Conservation (phyloP, 148 eudicot species). For the Cornus controversa region DNA sequence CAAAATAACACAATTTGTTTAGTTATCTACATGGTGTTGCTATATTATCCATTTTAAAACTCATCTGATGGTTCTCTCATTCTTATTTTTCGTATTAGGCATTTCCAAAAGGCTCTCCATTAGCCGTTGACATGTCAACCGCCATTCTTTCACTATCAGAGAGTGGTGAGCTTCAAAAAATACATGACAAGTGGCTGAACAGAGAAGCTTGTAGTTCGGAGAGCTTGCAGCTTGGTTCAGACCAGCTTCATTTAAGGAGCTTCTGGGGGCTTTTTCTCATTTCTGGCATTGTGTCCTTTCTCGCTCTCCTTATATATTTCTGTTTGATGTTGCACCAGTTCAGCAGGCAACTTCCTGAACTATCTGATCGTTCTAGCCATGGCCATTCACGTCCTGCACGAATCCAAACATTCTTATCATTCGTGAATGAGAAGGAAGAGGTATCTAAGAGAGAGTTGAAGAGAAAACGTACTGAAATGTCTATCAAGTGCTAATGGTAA, state of each 20-base stretch:
- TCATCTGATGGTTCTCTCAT: too few species aligned
- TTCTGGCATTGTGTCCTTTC: not conserved
- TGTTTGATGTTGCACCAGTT: not conserved
- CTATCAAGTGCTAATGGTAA: not conserved
- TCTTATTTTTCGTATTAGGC: constrained; percentile 13
- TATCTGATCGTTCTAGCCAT: not conserved
- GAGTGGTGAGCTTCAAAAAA: constrained; percentile 32
- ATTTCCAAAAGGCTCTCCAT: constrained; percentile 33
- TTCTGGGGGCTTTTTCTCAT: not conserved
- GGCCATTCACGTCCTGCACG: not conserved
- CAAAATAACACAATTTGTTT: not conserved
- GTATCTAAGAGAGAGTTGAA: constrained; percentile 5
- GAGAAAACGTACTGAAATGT: constrained; percentile 13
- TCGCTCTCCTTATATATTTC: not conserved
- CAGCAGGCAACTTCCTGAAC: not conserved
- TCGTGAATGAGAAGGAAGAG: constrained; percentile 11
- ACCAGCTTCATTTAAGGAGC: not conserved
- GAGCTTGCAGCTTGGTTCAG: not conserved
- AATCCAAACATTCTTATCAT: constrained; percentile 10
- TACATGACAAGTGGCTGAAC: constrained; percentile 5
- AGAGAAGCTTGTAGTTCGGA: not conserved
- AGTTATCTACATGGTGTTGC: not conserved
- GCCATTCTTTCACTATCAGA: constrained; percentile 33
- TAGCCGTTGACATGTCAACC: constrained; percentile 39
- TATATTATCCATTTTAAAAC: not conserved